These are phyloP conservation scores for Ichthyophthirius multifiliis DNA, from an alignment of 169 alveolate species.

Conservation along the genomic window DNA sequence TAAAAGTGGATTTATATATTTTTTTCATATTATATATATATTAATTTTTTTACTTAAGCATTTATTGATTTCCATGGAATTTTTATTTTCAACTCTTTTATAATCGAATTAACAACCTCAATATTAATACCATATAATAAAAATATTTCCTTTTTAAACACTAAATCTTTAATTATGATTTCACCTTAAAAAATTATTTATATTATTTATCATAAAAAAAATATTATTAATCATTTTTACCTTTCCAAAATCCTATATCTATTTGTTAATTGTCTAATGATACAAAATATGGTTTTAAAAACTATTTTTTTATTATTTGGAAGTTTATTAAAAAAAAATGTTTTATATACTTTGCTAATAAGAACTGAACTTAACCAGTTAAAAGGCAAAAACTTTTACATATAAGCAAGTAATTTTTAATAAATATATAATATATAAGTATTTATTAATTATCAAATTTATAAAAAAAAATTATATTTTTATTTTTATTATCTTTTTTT, in stretches of 20 bases:
- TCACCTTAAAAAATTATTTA: not conserved
- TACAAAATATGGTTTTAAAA: not conserved
- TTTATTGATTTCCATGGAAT: constrained; percentile 2
- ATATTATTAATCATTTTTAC: not conserved
- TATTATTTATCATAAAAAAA: not conserved
- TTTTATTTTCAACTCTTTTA: not conserved
- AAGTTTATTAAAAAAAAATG: not conserved
- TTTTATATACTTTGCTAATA: constrained; percentile 3
- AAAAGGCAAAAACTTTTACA: constrained; percentile 2
- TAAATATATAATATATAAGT: too few relatives aligned
- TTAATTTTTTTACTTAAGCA: not conserved
- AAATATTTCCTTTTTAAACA: not conserved
- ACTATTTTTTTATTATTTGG: not conserved
- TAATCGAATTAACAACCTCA: not conserved
- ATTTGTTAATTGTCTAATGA: not conserved
- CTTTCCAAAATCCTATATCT: constrained; percentile 3
- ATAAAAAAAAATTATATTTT: too few relatives aligned
- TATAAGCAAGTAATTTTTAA: too few relatives aligned
- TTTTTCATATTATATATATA: not conserved
- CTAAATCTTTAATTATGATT: not conserved
- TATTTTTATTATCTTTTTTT: too few relatives aligned
- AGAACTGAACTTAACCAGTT: constrained; percentile 2
- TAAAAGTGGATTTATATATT: not conserved
- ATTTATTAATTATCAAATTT: too few relatives aligned
- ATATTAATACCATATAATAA: not conserved